phyloP scores from a whole-genome alignment of 2,329 filamentous ascomycete species.

The Fusarium praegraminearum region DNA sequence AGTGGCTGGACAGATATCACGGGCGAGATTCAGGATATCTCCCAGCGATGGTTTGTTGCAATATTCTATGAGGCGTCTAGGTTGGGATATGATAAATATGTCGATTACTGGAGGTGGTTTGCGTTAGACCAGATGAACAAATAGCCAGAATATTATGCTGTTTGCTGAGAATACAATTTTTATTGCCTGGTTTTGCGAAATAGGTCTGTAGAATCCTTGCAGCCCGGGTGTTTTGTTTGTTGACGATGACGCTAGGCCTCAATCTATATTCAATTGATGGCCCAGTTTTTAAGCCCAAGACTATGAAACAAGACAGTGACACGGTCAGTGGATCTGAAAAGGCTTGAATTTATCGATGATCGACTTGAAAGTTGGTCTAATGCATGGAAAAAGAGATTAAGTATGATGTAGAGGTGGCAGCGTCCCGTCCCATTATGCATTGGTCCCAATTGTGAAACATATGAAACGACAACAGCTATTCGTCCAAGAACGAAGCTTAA shows the following conservation, averaged over 20 bases:
- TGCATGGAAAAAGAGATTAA: neutral
- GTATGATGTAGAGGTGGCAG: slow-evolving; percentile 1
- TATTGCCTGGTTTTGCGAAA: too few relatives aligned
- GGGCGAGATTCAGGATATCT: neutral
- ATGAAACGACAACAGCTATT: neutral
- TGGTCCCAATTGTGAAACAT: neutral
- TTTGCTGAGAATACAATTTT: neutral
- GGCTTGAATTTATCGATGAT: neutral
- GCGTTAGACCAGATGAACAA: neutral
- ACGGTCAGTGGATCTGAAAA: slow-evolving; percentile 6
- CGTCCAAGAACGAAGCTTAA: neutral
- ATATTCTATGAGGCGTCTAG: neutral
- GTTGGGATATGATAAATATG: neutral
- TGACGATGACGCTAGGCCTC: neutral
- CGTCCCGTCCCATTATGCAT: neutral
- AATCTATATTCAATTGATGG: neutral
- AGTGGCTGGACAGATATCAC: neutral
- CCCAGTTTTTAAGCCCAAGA: slow-evolving; percentile 13
- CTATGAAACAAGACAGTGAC: neutral
- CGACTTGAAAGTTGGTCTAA: neutral
- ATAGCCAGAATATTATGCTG: neutral
- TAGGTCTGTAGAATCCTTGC: neutral
- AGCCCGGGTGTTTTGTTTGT: neutral
- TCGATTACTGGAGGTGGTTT: neutral
- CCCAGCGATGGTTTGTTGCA: neutral